Percentiles rank a stretch among this genome's conserved stretches.
Evolutionary conservation across 2,329 filamentous ascomycete genomes (phyloP).

Genomic region (Coniochaeta sp.): DNA sequence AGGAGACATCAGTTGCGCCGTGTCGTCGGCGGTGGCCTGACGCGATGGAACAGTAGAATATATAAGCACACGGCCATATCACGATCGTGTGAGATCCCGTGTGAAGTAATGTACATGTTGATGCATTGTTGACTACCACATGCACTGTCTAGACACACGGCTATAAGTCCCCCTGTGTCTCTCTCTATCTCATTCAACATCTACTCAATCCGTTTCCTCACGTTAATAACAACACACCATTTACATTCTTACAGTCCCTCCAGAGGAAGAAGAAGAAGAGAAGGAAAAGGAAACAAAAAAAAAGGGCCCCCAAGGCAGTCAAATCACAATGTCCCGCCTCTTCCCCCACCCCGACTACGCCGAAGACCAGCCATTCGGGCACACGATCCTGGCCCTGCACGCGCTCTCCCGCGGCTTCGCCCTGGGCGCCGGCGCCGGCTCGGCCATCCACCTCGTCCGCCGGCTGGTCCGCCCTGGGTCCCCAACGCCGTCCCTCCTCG

Average conservation of each 20-base stretch:
- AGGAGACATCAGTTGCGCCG: neutral
- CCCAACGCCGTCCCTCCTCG: conserved; percentile 1
- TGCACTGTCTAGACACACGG: too few relatives aligned
- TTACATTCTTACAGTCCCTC: too few relatives aligned
- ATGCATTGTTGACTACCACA: too few relatives aligned
- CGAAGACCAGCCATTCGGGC: conserved; percentile 52
- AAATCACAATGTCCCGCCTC: conserved; percentile 42
- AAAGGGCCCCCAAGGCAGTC: neutral
- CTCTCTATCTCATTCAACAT: too few relatives aligned
- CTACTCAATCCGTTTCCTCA: too few relatives aligned
- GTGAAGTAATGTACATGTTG: too few relatives aligned
- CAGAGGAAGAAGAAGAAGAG: too few relatives aligned
- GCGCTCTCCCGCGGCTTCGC: conserved; percentile 49
- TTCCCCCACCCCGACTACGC: conserved; percentile 49
- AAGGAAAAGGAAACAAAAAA: too few relatives aligned
- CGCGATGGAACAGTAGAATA: neutral
- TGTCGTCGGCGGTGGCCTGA: neutral
- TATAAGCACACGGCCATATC: neutral
- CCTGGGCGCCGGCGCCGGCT: conserved; percentile 40
- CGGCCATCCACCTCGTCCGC: conserved; percentile 26
- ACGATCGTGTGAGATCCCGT: too few relatives aligned
- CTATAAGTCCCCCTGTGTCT: neutral
- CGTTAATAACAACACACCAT: neutral
- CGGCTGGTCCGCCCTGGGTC: conserved; percentile 13
- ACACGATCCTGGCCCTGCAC: conserved; percentile 50